Percentiles rank a stretch among this genome's conserved stretches.
Conservation (phyloP, 2,329 filamentous ascomycete species). For the Cercospora sp. region DNA sequence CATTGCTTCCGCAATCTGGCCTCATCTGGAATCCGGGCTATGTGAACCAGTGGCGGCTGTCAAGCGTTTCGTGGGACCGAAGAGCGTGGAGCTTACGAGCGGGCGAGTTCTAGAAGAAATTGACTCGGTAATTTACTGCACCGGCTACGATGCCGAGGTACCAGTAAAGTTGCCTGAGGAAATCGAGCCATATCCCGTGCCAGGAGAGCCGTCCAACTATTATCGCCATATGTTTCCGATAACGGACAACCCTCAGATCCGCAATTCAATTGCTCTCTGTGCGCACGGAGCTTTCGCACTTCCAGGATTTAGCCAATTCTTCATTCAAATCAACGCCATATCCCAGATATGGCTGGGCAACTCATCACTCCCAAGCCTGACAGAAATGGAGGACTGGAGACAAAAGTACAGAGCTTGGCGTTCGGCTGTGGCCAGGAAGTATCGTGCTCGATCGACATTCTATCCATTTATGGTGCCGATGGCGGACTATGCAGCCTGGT, state of each 20-base stretch:
- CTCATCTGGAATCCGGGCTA: conserved; percentile 33
- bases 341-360: conserved; percentile 39
- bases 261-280: conserved; percentile 37
- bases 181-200: conserved; percentile 18
- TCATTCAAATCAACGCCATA: conserved; percentile 37
- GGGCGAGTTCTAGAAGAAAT: conserved; percentile 38
- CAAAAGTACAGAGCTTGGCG: conserved; percentile 23
- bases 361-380: conserved; percentile 28
- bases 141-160: conserved; percentile 39
- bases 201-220: conserved; percentile 19
- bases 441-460: conserved; percentile 26
- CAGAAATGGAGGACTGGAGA: conserved; percentile 37
- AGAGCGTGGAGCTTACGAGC: conserved; percentile 36
- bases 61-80: conserved; percentile 31
- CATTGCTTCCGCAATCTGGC: conserved; percentile 37
- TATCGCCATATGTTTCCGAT: conserved; percentile 41
- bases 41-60: conserved; percentile 35
- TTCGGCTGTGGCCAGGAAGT: conserved; percentile 19
- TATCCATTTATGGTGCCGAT: conserved; percentile 29
- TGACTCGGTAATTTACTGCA: conserved; percentile 42
- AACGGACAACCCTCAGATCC: conserved; percentile 27
- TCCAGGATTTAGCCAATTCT: conserved; percentile 35
- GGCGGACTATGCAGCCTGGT: conserved; percentile 35
- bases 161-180: conserved; percentile 14
- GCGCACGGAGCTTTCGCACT: conserved; percentile 30